A percentile compares a stretch with the other conserved stretches of the same genome.
Conservation (phyloP, 371 early-diverging fungal genomes). For the Mortierella sp. region DNA sequence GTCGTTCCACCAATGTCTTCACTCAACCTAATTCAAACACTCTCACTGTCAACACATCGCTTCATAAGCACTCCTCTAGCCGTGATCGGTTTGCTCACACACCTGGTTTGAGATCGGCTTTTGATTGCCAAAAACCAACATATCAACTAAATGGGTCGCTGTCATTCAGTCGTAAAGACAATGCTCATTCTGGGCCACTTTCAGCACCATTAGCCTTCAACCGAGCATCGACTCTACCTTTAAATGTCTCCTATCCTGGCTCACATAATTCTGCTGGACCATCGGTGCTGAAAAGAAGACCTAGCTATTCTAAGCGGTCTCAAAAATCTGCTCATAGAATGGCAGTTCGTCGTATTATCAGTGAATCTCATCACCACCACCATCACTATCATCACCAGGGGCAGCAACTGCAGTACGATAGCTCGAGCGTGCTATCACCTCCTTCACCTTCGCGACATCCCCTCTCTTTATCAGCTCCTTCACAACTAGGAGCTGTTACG, state of each 20-base stretch:
- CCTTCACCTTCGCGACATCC: slow-evolving; percentile 1
- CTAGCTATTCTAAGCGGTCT: slow-evolving; percentile 28
- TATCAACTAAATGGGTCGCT: not conserved
- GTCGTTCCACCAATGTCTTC: not conserved
- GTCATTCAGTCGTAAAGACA: not conserved
- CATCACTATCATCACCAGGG: slow-evolving; percentile 6
- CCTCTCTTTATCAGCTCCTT: not conserved
- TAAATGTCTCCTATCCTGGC: not conserved
- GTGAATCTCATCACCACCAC: slow-evolving; percentile 16
- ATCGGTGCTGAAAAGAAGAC: slow-evolving; percentile 5
- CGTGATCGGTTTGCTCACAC: not conserved
- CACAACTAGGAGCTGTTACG: slow-evolving; percentile 23
- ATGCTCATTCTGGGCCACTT: not conserved
- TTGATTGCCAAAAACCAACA: not conserved
- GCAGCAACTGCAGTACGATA: not conserved
- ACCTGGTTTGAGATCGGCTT: not conserved
- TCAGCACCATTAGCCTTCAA: not conserved
- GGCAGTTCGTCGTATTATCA: slow-evolving; percentile 32
- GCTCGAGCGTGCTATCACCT: not conserved
- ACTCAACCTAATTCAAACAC: slow-evolving; percentile 2
- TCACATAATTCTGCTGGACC: not conserved
- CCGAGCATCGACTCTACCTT: not conserved
- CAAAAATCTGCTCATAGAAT: slow-evolving; percentile 24
- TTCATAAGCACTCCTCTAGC: not conserved
- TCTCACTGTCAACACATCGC: not conserved